Evolutionary conservation across 495 filamentous ascomycete genomes (phyloP).

Genomic region (Podospora bellae-mahoneyi): DNA sequence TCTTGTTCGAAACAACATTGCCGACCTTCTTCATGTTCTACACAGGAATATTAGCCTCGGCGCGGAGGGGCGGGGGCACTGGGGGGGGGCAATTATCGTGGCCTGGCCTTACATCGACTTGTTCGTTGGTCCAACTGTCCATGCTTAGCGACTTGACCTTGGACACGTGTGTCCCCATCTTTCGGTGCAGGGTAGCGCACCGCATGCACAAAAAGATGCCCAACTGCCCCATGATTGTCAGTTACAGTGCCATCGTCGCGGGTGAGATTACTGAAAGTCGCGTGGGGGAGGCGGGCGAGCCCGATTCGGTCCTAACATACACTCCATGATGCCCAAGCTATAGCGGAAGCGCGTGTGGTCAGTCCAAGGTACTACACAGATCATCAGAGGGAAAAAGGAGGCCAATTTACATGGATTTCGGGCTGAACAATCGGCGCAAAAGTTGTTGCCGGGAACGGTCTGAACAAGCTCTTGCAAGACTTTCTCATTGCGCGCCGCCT

Average conservation of each 20-base stretch:
- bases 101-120: slow-evolving; percentile 75
- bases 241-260: slow-evolving; percentile 13
- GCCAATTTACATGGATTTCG: slow-evolving; percentile 81
- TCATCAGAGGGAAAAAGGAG: slow-evolving; percentile 13
- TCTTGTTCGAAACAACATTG: slow-evolving; percentile 78
- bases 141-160: slow-evolving; percentile 98
- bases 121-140: slow-evolving; percentile 93
- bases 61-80: not conserved
- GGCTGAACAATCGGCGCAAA: slow-evolving; percentile 89
- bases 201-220: slow-evolving; percentile 97
- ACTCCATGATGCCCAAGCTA: slow-evolving; percentile 99
- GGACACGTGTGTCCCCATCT: slow-evolving; percentile 94
- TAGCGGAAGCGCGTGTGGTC: slow-evolving; percentile 25
- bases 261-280: not conserved
- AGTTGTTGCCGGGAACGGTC: slow-evolving; percentile 83
- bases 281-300: not conserved
- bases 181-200: slow-evolving; percentile 92
- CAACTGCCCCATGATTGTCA: slow-evolving; percentile 53
- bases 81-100: not conserved
- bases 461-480: slow-evolving; percentile 86
- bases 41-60: slow-evolving; percentile 23
- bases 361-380: slow-evolving; percentile 10
- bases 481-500: slow-evolving; percentile 95
- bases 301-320: slow-evolving; percentile 52
- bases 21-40: slow-evolving; percentile 92